Conservation (phyloP, 1,139 yeast species). For the Candida sanyaensis region DNA sequence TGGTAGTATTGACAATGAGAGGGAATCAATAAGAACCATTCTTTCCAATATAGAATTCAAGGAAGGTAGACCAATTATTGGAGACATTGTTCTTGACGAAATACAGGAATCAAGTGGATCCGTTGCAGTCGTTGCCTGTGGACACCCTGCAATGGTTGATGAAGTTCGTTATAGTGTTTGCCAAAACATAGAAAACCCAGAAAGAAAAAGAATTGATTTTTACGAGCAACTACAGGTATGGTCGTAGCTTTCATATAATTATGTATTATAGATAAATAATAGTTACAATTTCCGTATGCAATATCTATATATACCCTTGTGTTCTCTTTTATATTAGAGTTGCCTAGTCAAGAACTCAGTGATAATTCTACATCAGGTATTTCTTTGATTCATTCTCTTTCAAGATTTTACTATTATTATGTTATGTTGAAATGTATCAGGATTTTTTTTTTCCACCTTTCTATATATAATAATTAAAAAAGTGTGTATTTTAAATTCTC, state of each 20-base stretch:
- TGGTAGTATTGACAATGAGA: background rate
- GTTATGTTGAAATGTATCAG: too few relatives aligned
- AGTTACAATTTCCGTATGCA: too few relatives aligned
- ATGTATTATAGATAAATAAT: background rate
- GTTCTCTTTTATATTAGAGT: too few relatives aligned
- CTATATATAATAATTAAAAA: too few relatives aligned
- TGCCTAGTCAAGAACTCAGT: too few relatives aligned
- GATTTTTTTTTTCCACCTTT: too few relatives aligned
- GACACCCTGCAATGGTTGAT: too few relatives aligned
- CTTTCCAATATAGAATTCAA: conserved; percentile 30
- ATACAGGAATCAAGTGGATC: conserved; percentile 32
- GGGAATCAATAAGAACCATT: conserved; percentile 18
- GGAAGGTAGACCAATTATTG: conserved; percentile 37
- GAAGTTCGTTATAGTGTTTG: conserved; percentile 37
- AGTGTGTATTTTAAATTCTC: too few relatives aligned
- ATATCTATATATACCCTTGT: too few relatives aligned
- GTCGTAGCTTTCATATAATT: background rate
- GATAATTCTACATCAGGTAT: too few relatives aligned
- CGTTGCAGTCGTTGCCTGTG: conserved; percentile 30
- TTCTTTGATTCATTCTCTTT: too few relatives aligned
- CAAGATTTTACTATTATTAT: too few relatives aligned
- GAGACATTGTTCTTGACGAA: conserved; percentile 26
- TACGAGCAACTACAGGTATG: conserved; percentile 1
- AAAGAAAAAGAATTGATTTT: conserved; percentile 9
- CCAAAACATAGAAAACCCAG: conserved; percentile 22